Conservation (phyloP, 2,329 filamentous ascomycete genomes). For the Paracorniculantispora psalliotae region DNA sequence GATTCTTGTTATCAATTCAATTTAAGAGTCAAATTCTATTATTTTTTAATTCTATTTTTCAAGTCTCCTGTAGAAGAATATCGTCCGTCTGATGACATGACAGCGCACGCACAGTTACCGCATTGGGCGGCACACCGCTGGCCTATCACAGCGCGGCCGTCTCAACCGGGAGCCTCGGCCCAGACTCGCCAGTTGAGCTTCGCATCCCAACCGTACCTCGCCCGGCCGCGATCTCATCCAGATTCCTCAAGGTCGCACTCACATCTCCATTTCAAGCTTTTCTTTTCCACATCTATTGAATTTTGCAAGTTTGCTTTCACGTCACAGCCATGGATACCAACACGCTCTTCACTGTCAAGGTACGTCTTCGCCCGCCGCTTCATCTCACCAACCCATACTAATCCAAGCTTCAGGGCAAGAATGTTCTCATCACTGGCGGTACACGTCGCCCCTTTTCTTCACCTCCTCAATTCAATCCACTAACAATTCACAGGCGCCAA, state of each 20-base stretch:
- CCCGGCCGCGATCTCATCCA: slow-evolving; percentile 7
- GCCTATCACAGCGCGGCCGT: neutral
- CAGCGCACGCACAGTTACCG: neutral
- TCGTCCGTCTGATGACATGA: too few species aligned
- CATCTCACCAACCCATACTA: neutral
- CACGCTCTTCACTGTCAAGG: slow-evolving; percentile 56
- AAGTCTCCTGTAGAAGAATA: too few species aligned
- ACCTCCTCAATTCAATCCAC: neutral
- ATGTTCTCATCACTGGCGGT: slow-evolving; percentile 53
- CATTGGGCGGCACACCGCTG: neutral
- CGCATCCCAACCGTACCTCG: too few species aligned
- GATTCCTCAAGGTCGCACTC: too few species aligned
- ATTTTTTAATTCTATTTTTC: too few species aligned
- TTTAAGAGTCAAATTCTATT: too few species aligned
- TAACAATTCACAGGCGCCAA: slow-evolving; percentile 40
- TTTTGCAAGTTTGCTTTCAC: neutral
- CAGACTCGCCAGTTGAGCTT: neutral
- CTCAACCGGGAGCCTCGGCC: slow-evolving; percentile 4
- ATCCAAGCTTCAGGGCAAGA: slow-evolving; percentile 41
- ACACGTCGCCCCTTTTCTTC: neutral
- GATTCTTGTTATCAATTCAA: too few species aligned
- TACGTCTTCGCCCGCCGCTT: slow-evolving; percentile 25
- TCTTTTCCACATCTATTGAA: neutral
- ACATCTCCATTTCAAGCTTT: neutral
- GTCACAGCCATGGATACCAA: neutral